Conservation (phyloP, 495 filamentous ascomycete species). For the Talaromyces wortmannii region DNA sequence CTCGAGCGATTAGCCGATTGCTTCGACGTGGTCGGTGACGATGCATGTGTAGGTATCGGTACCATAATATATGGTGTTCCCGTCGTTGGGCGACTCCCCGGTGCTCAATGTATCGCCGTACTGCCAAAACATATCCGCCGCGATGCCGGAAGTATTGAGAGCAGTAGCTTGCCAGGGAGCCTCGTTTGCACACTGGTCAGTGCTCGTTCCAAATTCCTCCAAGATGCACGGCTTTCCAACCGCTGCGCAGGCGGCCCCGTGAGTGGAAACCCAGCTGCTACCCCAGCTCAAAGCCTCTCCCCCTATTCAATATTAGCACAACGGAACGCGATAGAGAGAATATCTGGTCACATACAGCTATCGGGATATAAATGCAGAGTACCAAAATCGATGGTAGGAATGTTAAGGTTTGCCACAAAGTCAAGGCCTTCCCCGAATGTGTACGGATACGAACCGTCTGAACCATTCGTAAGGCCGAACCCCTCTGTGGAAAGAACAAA, state of each 20-base stretch:
- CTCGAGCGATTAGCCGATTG: constrained; percentile 15
- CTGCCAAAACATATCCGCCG: constrained; percentile 61
- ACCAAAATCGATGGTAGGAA: constrained; percentile 57
- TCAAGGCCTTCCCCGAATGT: constrained; percentile 53
- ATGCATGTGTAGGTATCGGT: constrained; percentile 44
- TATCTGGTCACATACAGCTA: constrained; percentile 36
- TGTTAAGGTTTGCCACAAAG: constrained; percentile 51
- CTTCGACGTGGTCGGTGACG: constrained; percentile 51
- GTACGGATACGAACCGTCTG: constrained; percentile 54
- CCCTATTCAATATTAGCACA: constrained; percentile 18
- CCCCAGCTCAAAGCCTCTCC: constrained; percentile 35
- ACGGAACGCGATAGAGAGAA: constrained; percentile 21
- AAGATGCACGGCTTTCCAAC: constrained; percentile 59
- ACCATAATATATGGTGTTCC: constrained; percentile 55
- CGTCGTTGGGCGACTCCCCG: constrained; percentile 53
- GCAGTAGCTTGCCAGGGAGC: constrained; percentile 52
- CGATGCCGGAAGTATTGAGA: constrained; percentile 41
- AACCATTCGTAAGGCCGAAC: constrained; percentile 30
- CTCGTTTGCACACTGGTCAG: constrained; percentile 34
- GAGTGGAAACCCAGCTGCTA: constrained; percentile 53
- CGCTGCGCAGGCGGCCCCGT: constrained; percentile 46
- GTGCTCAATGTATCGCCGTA: constrained; percentile 48
- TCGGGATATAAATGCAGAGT: constrained; percentile 62
- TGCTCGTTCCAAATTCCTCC: constrained; percentile 58
- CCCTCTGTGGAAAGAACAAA: constrained; percentile 27